Evolutionary conservation across 176 grass and related monocot genomes (phyloP), one percentile per base, ranked within the genome.

Genomic region (Secale cereale): DNA sequence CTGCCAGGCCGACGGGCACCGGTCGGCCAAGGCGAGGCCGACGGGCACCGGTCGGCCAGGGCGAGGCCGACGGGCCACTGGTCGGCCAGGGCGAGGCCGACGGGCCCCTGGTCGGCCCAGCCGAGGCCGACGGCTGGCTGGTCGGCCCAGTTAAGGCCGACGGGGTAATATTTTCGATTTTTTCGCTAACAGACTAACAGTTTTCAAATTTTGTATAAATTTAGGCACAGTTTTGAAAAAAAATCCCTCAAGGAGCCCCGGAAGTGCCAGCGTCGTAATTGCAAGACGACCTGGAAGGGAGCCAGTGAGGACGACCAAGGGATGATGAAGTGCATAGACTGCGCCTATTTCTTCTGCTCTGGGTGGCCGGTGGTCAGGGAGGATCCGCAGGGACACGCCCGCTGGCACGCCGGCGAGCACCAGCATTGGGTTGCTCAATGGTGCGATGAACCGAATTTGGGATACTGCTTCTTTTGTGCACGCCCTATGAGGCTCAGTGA

Each of bases 391-490:
- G 88, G 93, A 57, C 96, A 98, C 31, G 87, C 93, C 63, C 79
- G 65, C 70, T 64, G 29, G 7, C 96, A 98, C 26, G 86, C 91
- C 11, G 52, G 65, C 13, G 35, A 81, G 64, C 39, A 87, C 5
- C 65, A 59, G 30, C 94, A 97, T 86, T 88, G 32, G 46, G 60
- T 91, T 75, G 88, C 78, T 54, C 77, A 80, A 28, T 75, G 86
- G 82, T 90, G 54, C 20, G 59, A 79, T 66, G 70, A 82, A 39
- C 78, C 72, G 0, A 14, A 32, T 39, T 63, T 81, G 12, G 88
- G 76, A 27, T 97, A 85, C 88, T 97, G 94, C 82, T 97, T 92
- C 78, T 17, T 29, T 23, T 97, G 94, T 81, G 52, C 32, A 14
- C 17, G 9, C 1, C 16, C 10, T 64, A 63, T 64, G 77, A 6